Base-by-base conservation (phyloP, 495 filamentous ascomycete species). In the Penicillium psychrofluorescens region DNA sequence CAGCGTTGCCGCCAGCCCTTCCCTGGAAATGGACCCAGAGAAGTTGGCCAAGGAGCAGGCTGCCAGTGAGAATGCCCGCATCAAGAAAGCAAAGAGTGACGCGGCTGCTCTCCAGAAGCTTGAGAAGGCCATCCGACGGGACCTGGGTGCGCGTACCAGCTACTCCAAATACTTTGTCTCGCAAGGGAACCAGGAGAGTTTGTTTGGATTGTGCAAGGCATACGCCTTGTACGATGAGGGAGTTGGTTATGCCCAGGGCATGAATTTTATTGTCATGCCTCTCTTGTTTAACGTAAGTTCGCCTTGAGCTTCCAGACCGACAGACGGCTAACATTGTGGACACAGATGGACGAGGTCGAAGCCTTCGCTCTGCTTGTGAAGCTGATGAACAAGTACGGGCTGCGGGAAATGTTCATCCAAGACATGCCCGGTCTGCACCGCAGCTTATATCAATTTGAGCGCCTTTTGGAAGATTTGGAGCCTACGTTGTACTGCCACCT, bases 191-290 rank as follows among this genome's bases (percentile, higher is more conserved):
- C 92, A 99, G 61, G 94, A 99, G 57, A 86, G 88, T 28, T 74
- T 99, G 22, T 96, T 95, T 61, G 88, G 89, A 7, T 75, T 97
- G 15, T 97, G 92, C 63, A 99, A 99, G 67, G 91, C 94, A 11
- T 99, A 99, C 63, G 92, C 92, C 1, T 70, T 99, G 34, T 95
- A 90, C 53, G 92, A 99, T 62, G 88, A 95, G 44, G 82, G 73
- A 8, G 91, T 99, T 8, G 90, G 92, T 11, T 99, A 99, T 67
- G 92, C 92, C 6, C 92, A 99, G 60, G 92, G 92, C 47, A 97
- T 99, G 86, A 99, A 96, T 49, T 99, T 99, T 57, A 80, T 99
- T 41, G 85, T 84, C 12, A 97, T 96, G 85, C 92, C 94, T n/a
- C 63, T 99, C 29, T 74, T 99, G 6, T 95, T 99, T 64, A 97